phyloP scores from a whole-genome alignment of 2,329 filamentous ascomycete species.

The Cladobotryum mycophilum region DNA sequence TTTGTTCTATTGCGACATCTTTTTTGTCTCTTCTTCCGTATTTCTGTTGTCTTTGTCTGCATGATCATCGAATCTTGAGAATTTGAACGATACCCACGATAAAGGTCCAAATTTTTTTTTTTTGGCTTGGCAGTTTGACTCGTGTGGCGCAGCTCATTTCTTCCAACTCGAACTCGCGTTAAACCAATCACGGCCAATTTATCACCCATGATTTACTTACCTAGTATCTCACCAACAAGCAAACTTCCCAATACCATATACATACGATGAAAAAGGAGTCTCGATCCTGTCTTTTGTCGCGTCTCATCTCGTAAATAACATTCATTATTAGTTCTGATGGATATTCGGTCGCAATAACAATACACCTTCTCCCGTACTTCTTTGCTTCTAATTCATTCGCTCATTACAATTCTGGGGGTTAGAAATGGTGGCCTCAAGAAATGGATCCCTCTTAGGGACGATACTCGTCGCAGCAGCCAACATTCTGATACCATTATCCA shows the following conservation, averaged over 20 bases:
- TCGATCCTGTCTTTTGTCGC: background rate
- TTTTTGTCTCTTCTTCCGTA: background rate
- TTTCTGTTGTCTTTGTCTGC: conserved; percentile 5
- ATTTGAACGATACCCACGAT: conserved; percentile 14
- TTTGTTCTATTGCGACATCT: conserved; percentile 7
- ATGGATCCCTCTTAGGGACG: conserved; percentile 23
- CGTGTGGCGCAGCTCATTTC: conserved; percentile 13
- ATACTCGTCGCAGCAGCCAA: conserved; percentile 62
- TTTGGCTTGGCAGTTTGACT: background rate
- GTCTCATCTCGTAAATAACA: background rate
- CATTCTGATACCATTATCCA: conserved; percentile 66
- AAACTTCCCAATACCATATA: no score
- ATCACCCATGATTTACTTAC: conserved; percentile 1
- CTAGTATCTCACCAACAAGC: background rate
- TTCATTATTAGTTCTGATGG: background rate
- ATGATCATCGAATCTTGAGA: conserved; percentile 3
- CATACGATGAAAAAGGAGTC: background rate
- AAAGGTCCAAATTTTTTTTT: background rate
- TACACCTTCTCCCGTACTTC: background rate
- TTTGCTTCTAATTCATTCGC: background rate
- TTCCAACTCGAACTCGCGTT: background rate
- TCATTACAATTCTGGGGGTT: background rate
- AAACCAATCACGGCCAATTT: conserved; percentile 7
- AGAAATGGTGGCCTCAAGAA: conserved; percentile 20
- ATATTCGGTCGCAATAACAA: background rate